Evolutionary conservation across 345 rosid genomes (phyloP).

Genomic region (Draba incana): DNA sequence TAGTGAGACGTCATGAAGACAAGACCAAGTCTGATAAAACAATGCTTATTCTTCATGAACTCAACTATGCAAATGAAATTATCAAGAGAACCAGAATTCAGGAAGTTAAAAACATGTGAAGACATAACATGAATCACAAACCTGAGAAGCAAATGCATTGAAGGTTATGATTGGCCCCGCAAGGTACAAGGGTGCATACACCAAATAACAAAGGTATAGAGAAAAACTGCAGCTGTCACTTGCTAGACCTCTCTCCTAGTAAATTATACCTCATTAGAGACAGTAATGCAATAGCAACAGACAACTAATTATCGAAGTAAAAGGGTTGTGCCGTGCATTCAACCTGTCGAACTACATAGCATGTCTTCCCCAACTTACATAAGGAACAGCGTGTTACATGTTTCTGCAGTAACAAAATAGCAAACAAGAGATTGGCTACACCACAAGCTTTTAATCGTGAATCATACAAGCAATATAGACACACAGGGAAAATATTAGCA

Average conservation of each 20-base stretch:
- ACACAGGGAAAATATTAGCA: not conserved
- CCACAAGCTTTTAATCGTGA: not conserved
- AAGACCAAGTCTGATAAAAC: constrained; percentile 1
- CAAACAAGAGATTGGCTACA: constrained; percentile 10
- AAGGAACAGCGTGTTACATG: constrained; percentile 38
- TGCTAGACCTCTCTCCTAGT: constrained; percentile 64
- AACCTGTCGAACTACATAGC: constrained; percentile 43
- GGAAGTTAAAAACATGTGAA: not conserved
- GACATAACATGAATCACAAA: constrained; percentile 35
- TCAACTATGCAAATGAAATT: not conserved
- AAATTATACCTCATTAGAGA: constrained; percentile 27
- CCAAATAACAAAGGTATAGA: constrained; percentile 78
- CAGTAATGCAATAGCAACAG: constrained; percentile 10
- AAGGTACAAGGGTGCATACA: constrained; percentile 87
- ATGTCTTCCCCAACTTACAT: constrained; percentile 42
- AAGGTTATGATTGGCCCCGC: constrained; percentile 92
- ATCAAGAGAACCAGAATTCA: not conserved
- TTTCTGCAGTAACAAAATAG: constrained; percentile 33
- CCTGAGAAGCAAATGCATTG: constrained; percentile 96
- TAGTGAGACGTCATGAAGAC: constrained; percentile 15
- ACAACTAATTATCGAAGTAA: not conserved
- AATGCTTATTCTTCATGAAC: not conserved
- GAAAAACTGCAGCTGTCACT: constrained; percentile 50
- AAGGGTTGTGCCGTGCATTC: not conserved
- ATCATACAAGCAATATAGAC: not conserved